Percentiles rank a stretch among this genome's conserved stretches.
Evolutionary conservation across 495 filamentous ascomycete genomes (phyloP).

Genomic region (Tetracladium marchalianum): DNA sequence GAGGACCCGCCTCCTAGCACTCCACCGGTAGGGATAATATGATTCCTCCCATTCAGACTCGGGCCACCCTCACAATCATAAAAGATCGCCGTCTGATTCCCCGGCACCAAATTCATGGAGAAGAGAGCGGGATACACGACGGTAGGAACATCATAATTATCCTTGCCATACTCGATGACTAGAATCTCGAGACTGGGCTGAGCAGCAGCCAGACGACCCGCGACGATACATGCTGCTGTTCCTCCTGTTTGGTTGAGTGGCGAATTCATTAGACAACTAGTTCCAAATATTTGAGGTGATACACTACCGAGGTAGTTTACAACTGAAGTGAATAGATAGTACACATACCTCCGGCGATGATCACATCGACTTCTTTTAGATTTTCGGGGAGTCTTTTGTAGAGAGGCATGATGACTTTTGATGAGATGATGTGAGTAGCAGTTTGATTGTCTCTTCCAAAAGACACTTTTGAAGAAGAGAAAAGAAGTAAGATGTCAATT

Average conservation of each 20-base stretch:
- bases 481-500: too few relatives aligned
- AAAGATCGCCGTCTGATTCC: background rate
- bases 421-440: too few relatives aligned
- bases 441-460: too few relatives aligned
- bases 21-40: conserved; percentile 38
- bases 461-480: too few relatives aligned
- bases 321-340: too few relatives aligned
- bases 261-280: background rate
- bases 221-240: conserved; percentile 34
- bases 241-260: conserved; percentile 31
- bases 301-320: too few relatives aligned
- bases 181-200: conserved; percentile 35
- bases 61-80: conserved; percentile 9
- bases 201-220: conserved; percentile 35
- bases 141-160: conserved; percentile 31
- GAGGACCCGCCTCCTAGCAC: conserved; percentile 47
- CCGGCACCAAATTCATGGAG: conserved; percentile 12
- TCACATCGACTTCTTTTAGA: conserved; percentile 10
- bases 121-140: conserved; percentile 28
- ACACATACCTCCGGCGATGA: conserved; percentile 3
- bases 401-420: conserved; percentile 21
- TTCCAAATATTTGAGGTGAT: background rate
- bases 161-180: conserved; percentile 34
- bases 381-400: conserved; percentile 20
- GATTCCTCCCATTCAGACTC: conserved; percentile 29